Evolutionary conservation across 2,329 filamentous ascomycete genomes (phyloP), one percentile per base, ranked within the genome.

Genomic region (Setomelanomma holmii): DNA sequence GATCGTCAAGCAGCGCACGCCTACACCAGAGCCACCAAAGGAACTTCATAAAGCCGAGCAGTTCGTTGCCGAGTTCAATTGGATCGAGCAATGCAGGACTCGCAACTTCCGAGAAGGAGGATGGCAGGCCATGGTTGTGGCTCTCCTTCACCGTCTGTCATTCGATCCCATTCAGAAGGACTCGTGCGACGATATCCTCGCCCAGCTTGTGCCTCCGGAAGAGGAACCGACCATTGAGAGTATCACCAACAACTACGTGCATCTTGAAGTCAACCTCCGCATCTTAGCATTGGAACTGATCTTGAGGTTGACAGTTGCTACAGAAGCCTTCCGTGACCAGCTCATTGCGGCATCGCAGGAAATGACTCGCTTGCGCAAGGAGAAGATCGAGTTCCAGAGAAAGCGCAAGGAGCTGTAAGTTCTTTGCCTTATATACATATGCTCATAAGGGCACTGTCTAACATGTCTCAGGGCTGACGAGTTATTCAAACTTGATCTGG

Each of bases 341-440:
- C 89, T 99, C 81, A 91, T 96, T 62, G 89, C 93, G 57, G 96
- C 93, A 76, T 91, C 89, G 59, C 90, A 93, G 68, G 90, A 91
- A 47, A 97, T 98, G 93, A 99, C 95, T 1, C 86, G 87, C 48
- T 91, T 96, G 68, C 88, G 95, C 43, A 99, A 99, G 75, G 90
- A 96, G 71, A 97, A 96, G 78, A 96, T 97, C 55, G 91, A 96
- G 60, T 89, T 87, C 76, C 93, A 98, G 76, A 86, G 92, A 60
- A 86, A 89, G 63, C 87, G 89, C 58, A 89, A 87, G 73, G 76
- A 79, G 61, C 75, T 80, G 79, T 84, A 78, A 76, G 83, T 80
- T 21, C 8, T n/a, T n/a, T n/a, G n/a, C 24, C 4, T 14, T 20
- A 43, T 11, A 12, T 12, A 22, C n/a, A 22, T 23, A 14, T 35